Conservation (phyloP, 1,284 basidiomycete species). For the Trichosporon faecale region DNA sequence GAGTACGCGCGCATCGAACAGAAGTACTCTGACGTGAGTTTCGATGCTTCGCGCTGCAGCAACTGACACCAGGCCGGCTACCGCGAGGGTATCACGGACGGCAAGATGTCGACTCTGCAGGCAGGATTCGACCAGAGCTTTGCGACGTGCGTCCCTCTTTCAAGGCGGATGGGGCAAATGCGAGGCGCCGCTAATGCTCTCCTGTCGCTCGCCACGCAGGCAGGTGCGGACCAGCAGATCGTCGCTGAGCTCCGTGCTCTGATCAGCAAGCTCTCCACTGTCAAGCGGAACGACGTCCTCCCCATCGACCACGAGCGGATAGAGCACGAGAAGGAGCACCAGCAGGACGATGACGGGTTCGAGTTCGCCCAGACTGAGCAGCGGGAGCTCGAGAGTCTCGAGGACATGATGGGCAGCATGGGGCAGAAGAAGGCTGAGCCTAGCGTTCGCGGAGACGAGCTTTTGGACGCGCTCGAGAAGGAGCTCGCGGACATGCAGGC, state of each 20-base stretch:
- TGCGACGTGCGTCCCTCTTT: constrained; percentile 50
- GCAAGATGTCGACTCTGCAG: constrained; percentile 57
- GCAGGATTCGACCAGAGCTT: constrained; percentile 57
- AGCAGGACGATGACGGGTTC: constrained; percentile 60
- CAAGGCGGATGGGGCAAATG: constrained; percentile 52
- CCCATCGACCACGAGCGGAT: constrained; percentile 44
- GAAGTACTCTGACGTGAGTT: constrained; percentile 50
- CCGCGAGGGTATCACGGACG: constrained; percentile 58
- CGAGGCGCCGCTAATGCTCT: constrained; percentile 53
- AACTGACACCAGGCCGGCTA: constrained; percentile 54
- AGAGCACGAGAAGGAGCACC: constrained; percentile 44
- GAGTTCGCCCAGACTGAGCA: constrained; percentile 59
- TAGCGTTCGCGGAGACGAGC: neutral
- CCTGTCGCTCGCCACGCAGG: constrained; percentile 26
- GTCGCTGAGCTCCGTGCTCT: constrained; percentile 62
- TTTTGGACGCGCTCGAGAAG: neutral
- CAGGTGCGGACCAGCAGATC: constrained; percentile 56
- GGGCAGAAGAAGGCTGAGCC: constrained; percentile 43
- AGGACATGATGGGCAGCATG: constrained; percentile 42
- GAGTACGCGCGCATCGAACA: constrained; percentile 46
- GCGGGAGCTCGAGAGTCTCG: constrained; percentile 55
- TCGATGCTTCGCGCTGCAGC: neutral
- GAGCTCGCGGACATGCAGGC: neutral
- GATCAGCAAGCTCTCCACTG: constrained; percentile 46
- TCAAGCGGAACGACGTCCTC: constrained; percentile 42